phyloP scores from a whole-genome alignment of 2,329 filamentous ascomycete genomes.

The Penicillium sp. region DNA sequence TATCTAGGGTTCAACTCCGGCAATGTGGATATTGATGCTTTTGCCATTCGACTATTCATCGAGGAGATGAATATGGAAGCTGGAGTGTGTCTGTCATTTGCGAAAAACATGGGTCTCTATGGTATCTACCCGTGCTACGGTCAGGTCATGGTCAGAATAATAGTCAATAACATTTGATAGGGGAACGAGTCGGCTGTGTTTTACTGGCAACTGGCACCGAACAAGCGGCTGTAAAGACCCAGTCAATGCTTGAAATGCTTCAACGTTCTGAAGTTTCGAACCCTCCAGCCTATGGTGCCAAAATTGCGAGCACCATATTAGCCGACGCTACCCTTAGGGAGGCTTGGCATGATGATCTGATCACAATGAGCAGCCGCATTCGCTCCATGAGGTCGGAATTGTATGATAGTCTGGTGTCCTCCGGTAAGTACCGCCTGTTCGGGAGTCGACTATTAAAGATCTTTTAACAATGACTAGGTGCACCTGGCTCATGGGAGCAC shows the following conservation, averaged over 20 bases:
- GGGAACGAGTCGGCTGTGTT: slow-evolving; percentile 23
- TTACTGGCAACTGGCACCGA: slow-evolving; percentile 12
- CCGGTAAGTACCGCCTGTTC: slow-evolving; percentile 10
- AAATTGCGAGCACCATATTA: slow-evolving; percentile 76
- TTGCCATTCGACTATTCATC: slow-evolving; percentile 27
- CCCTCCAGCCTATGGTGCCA: slow-evolving; percentile 86
- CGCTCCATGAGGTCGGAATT: slow-evolving; percentile 80
- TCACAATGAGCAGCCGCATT: slow-evolving; percentile 89
- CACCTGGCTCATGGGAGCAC: slow-evolving; percentile 63
- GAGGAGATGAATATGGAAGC: slow-evolving; percentile 71
- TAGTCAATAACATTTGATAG: slow-evolving; percentile 2
- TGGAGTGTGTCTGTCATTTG: slow-evolving; percentile 57
- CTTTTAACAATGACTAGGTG: slow-evolving; percentile 65
- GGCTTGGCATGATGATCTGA: slow-evolving; percentile 86
- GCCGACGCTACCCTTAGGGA: slow-evolving; percentile 73
- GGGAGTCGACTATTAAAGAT: neutral
- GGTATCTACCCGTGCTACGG: slow-evolving; percentile 12
- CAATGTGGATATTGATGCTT: slow-evolving; percentile 29
- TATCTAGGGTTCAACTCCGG: slow-evolving; percentile 34
- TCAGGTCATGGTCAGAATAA: neutral
- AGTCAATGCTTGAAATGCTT: slow-evolving; percentile 24
- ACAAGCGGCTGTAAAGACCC: slow-evolving; percentile 14
- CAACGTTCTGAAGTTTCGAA: slow-evolving; percentile 96
- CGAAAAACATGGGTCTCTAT: slow-evolving; percentile 51
- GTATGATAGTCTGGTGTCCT: slow-evolving; percentile 61